phyloP scores from a whole-genome alignment of 2,329 filamentous ascomycete genomes.

The Dactylellina drechsleri region DNA sequence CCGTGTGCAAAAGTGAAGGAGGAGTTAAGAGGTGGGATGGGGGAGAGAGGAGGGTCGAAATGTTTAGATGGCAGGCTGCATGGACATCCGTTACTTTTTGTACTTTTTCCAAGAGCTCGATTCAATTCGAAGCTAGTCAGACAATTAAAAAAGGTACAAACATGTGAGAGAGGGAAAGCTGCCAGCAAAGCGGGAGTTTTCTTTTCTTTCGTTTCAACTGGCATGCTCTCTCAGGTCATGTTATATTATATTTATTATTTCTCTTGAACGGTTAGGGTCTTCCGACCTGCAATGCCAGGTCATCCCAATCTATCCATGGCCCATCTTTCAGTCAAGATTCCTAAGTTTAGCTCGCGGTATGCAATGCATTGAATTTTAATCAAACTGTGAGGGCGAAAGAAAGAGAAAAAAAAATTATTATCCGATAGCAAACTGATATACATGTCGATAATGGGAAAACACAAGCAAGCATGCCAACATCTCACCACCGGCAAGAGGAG shows the following conservation, averaged over 20 bases:
- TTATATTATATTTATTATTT: slow-evolving; percentile 9
- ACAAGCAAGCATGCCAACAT: slow-evolving; percentile 33
- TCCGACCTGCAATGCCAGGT: slow-evolving; percentile 39
- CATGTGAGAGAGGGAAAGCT: background rate
- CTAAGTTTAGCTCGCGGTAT: slow-evolving; percentile 18
- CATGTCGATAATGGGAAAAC: slow-evolving; percentile 43
- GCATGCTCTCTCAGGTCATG: slow-evolving; percentile 8
- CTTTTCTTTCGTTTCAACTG: slow-evolving; percentile 3
- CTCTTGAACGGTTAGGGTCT: too few relatives aligned
- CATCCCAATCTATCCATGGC: slow-evolving; percentile 11
- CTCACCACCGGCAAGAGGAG: slow-evolving; percentile 17
- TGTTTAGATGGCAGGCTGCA: slow-evolving; percentile 1
- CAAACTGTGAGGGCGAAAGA: background rate
- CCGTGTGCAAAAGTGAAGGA: background rate
- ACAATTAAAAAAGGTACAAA: slow-evolving; percentile 4
- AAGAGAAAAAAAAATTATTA: slow-evolving; percentile 9
- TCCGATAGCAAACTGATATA: slow-evolving; percentile 47
- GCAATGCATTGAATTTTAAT: too few relatives aligned
- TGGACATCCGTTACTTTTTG: background rate
- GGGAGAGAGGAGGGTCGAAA: background rate
- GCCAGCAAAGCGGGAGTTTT: slow-evolving; percentile 36
- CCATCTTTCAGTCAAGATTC: slow-evolving; percentile 7
- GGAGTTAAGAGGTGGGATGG: background rate
- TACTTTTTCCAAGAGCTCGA: background rate
- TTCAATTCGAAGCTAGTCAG: slow-evolving; percentile 11